Evolutionary conservation across 164 flowering plant species (phyloP), one percentile per base, ranked within the genome.

Genomic region (Stephania japonica): DNA sequence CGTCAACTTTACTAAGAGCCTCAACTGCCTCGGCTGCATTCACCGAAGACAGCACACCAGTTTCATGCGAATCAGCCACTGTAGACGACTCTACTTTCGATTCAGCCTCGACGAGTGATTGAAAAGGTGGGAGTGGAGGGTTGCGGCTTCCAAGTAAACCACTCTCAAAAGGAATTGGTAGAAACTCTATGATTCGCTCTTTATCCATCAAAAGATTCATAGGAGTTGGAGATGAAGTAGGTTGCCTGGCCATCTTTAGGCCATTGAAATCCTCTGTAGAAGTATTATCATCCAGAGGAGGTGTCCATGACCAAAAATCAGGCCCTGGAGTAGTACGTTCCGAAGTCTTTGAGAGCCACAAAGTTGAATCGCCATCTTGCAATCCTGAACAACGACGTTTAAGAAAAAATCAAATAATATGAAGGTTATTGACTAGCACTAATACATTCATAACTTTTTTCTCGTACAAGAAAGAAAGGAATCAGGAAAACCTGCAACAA

Each of bases 291-390:
- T 71, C 84, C 16, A 59, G 64, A 75, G 96, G 97, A 71, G 97
- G 97, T 49, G 86, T 80, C 99, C 99, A 92, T 25, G 96, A 84
- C 99, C 99, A 94, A 80, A 94, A 94, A 81, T 89, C 93, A 72
- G 99, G 97, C 70, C 99, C 99, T 71, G 97, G 97, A 64, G 88
- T 81, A 66, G 75, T 86, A 66, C 21, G 74, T 67, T 72, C 74
- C 44, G 84, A 78, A 68, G 69, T 74, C 65, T 72, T 82, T 16
- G 85, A 76, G 38, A 23, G 75, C 41, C 85, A 59, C 26, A 81
- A 72, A 23, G 73, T 68, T 13, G 73, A 59, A 56, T 67, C 74
- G 41, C 75, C 79, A 68, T 59, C 77, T 67, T 75, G 64, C 14
- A 50, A 69, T 73, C 86, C 93, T 88, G 88, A 64, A 59, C 42